A percentile compares a stretch with the other conserved stretches of the same genome.
Conservation (phyloP, 805 yeast genomes). For the Wickerhamiella spandovensis region DNA sequence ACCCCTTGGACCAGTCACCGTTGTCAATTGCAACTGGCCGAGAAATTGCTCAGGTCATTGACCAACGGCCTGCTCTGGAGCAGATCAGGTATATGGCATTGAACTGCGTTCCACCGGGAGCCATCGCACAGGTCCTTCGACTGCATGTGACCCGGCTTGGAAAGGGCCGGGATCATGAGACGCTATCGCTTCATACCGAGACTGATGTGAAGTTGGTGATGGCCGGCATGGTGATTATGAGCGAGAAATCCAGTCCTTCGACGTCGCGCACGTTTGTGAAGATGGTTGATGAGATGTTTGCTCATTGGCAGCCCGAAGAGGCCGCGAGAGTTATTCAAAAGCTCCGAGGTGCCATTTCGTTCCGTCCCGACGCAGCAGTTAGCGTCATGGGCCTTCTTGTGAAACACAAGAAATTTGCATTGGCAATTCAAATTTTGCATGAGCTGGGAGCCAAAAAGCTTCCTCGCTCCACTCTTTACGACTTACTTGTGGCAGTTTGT, state of each 20-base stretch:
- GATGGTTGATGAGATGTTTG: constrained; percentile 11
- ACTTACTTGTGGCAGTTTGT: constrained; percentile 14
- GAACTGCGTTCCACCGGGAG: constrained; percentile 11
- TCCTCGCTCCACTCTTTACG: constrained; percentile 3
- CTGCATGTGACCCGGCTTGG: constrained; percentile 7
- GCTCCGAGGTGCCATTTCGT: not conserved
- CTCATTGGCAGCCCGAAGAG: constrained; percentile 8
- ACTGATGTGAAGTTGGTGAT: constrained; percentile 19
- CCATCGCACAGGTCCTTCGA: constrained; percentile 11
- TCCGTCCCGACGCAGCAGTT: not conserved
- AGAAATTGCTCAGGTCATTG: constrained; percentile 8
- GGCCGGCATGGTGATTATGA: constrained; percentile 18
- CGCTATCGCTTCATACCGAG: not conserved
- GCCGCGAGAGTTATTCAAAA: constrained; percentile 3
- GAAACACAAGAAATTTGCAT: constrained; percentile 6
- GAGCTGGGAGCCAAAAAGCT: constrained; percentile 8
- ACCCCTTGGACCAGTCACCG: not conserved
- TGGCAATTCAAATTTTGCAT: constrained; percentile 14
- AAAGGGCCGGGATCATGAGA: not conserved
- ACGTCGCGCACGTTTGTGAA: not conserved
- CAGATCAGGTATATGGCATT: constrained; percentile 23
- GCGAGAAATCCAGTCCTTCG: constrained; percentile 13
- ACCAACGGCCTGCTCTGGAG: constrained; percentile 21
- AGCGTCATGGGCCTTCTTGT: constrained; percentile 6
- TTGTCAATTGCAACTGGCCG: constrained; percentile 6